phyloP scores from a whole-genome alignment of 2,329 filamentous ascomycete species.

The Fusarium metavorans region DNA sequence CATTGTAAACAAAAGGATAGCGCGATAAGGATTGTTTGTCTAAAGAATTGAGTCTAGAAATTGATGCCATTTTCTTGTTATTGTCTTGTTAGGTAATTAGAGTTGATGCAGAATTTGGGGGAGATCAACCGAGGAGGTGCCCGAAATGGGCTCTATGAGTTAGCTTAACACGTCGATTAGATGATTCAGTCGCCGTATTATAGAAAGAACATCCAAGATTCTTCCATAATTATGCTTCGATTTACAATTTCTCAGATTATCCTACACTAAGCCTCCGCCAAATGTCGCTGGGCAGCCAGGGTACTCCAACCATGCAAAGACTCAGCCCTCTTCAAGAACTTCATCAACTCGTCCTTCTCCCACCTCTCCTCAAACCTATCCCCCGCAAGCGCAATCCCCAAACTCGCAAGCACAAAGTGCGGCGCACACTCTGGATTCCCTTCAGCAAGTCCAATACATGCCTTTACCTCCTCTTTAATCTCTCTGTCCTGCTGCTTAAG shows the following conservation, averaged over 20 bases:
- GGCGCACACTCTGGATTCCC: not conserved
- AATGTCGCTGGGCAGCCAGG: conserved; percentile 44
- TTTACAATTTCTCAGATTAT: not conserved
- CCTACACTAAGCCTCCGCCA: not conserved
- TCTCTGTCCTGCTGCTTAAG: not conserved
- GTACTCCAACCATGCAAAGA: conserved; percentile 34
- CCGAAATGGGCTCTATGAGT: too few species aligned
- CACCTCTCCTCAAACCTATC: conserved; percentile 52
- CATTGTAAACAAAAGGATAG: not conserved
- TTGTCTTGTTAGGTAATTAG: not conserved
- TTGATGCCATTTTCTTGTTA: not conserved
- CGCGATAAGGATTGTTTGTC: not conserved
- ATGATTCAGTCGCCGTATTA: not conserved
- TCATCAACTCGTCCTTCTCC: conserved; percentile 52
- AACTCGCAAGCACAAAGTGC: conserved; percentile 17
- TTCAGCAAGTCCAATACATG: not conserved
- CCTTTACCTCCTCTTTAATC: not conserved
- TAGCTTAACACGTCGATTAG: not conserved
- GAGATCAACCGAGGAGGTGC: too few species aligned
- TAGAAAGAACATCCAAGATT: not conserved
- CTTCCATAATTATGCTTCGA: not conserved
- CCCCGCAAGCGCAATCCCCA: conserved; percentile 44
- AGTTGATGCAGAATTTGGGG: not conserved
- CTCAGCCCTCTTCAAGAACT: conserved; percentile 48
- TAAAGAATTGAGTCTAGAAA: not conserved